Percentiles rank a stretch among this genome's conserved stretches.
Evolutionary conservation across 202 grass and related monocot genomes (phyloP).

Genomic region (Thinopyrum obtusiflorum): DNA sequence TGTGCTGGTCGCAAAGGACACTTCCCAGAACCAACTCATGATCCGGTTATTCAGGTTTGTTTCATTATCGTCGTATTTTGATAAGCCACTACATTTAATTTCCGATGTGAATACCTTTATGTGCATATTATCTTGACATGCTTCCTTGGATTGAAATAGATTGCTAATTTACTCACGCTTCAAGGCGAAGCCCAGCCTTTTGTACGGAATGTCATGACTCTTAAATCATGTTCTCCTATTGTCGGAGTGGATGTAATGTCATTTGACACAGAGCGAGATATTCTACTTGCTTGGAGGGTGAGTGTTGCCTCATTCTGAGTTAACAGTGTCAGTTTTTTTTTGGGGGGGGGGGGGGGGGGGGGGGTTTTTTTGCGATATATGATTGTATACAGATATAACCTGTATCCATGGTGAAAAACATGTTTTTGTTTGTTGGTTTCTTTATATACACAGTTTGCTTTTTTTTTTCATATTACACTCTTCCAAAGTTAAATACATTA

Average conservation of each 20-base stretch:
- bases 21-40: conserved; percentile 97
- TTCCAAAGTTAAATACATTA: conserved; percentile 5
- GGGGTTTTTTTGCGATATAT: neutral
- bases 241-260: conserved; percentile 94
- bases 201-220: conserved; percentile 91
- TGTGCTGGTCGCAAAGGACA: conserved; percentile 94
- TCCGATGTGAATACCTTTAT: conserved; percentile 25
- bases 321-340: neutral
- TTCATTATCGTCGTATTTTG: conserved; percentile 29
- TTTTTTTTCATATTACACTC: neutral
- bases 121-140: conserved; percentile 17
- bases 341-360: no score
- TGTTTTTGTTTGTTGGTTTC: neutral
- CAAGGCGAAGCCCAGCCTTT: conserved; percentile 87
- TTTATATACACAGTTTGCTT: conserved; percentile 28
- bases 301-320: conserved; percentile 29
- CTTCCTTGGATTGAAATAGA: conserved; percentile 56
- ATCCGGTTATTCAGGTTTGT: conserved; percentile 96
- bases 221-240: conserved; percentile 93
- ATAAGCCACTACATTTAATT: conserved; percentile 6
- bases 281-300: conserved; percentile 98
- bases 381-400: conserved; percentile 17
- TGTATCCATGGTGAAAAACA: neutral
- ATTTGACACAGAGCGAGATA: conserved; percentile 80
- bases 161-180: conserved; percentile 91